Evolutionary conservation across 164 flowering plant species (phyloP), one percentile per base, ranked within the genome.

Genomic region (Cinnamomum micranthum): DNA sequence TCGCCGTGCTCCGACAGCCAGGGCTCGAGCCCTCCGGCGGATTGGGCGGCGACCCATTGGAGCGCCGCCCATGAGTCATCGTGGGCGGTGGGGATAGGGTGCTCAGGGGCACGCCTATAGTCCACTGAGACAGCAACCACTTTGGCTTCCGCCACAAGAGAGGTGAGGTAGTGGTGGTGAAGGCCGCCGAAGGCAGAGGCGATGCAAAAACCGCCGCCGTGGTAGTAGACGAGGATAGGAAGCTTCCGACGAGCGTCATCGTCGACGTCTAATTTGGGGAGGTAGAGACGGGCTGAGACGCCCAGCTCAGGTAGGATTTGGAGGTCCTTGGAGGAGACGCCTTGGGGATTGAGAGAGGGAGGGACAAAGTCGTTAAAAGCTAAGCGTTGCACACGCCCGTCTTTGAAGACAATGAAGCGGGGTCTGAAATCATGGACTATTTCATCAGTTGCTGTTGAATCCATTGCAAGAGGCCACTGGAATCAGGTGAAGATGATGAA

Each of bases 101-200:
- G 72, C 77, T 89, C 92, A 0, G 92, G 92, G 13, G 85, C 89
- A 14, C 50, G 27, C 50, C 92, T 64, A 80, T 87, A 89, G 73
- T 82, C 73, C 1, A 87, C 84, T 0, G 91, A 87, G 51, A 87
- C 77, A 17, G 78, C 77, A 17, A 89, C 35, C 50, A 67, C 74
- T 50, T 84, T 75, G 17, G 87, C 83, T 50, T 69, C 78, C 11
- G 82, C 78, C 2, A 75, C 88, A 0, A 89, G 68, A n/a, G 31
- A 28, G 74, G 76, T 86, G 71, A 85, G 68, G 51, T 19, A 70
- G 41, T 41, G 23, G 74, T 87, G 90, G 83, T 86, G 84, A 1
- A 14, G 5, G 24, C 87, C 84, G 13, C 76, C 77, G 0, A 79
- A 69, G 3, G 82, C 33, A 3, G 90, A 81, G 4, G 80, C 75